Conservation (phyloP, 176 grass and related monocot genomes). For the Avena atlantica region DNA sequence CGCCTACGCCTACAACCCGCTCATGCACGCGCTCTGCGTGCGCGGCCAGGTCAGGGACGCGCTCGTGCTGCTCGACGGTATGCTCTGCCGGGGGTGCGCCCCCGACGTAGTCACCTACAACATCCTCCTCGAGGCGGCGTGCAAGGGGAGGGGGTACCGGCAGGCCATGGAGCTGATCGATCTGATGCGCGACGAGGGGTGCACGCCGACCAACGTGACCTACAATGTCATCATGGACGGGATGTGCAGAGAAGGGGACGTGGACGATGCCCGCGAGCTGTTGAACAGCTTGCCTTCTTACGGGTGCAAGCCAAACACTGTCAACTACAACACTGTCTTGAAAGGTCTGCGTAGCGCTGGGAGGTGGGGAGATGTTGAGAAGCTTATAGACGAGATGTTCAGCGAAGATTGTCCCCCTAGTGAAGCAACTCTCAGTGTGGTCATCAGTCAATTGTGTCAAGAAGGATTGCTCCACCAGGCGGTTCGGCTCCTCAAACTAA, state of each 20-base stretch:
- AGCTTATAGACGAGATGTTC: constrained; percentile 63
- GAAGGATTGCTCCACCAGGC: constrained; percentile 53
- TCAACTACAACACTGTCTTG: constrained; percentile 70
- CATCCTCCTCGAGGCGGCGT: constrained; percentile 72
- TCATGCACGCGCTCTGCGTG: constrained; percentile 69
- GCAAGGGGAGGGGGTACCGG: constrained; percentile 58
- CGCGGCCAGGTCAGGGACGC: constrained; percentile 57
- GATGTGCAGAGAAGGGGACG: constrained; percentile 67
- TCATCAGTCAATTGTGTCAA: constrained; percentile 57
- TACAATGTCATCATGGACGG: constrained; percentile 76
- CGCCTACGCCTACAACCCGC: constrained; percentile 74
- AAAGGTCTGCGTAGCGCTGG: constrained; percentile 52
- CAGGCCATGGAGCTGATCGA: constrained; percentile 66
- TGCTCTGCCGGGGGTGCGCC: constrained; percentile 61
- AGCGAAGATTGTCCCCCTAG: constrained; percentile 50
- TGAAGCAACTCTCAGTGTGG: constrained; percentile 61
- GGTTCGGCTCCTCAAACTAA: constrained; percentile 53
- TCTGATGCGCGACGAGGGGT: constrained; percentile 69
- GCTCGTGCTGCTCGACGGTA: constrained; percentile 67
- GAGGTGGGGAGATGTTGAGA: constrained; percentile 59
- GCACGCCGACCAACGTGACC: constrained; percentile 64
- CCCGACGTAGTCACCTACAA: constrained; percentile 82
- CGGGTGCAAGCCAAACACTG: constrained; percentile 64
- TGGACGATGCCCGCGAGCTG: constrained; percentile 51
- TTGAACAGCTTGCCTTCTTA: constrained; percentile 50